These are phyloP conservation scores for Podila clonocystis DNA, from an alignment of 192 early-diverging fungal genomes.

Conservation along the genomic window DNA sequence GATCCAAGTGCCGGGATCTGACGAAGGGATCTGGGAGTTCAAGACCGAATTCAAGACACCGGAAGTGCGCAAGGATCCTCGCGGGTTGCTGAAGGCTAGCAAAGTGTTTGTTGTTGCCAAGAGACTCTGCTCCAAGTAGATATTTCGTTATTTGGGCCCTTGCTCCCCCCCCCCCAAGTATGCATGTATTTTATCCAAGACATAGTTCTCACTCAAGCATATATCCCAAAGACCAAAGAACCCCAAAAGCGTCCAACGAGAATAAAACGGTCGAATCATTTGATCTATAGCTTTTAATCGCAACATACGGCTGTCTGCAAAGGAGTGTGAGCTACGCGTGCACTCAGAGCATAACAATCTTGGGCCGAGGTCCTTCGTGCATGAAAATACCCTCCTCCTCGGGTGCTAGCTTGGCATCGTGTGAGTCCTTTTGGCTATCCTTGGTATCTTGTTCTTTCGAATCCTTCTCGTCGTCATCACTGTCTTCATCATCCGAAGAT, in stretches of 20 bases:
- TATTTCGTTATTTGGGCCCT: neutral
- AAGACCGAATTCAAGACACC: slow-evolving; percentile 53
- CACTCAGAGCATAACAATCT: slow-evolving; percentile 31
- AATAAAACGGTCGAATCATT: no score
- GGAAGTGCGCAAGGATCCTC: slow-evolving; percentile 57
- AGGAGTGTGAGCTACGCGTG: no score
- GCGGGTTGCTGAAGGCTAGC: slow-evolving; percentile 49
- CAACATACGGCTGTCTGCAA: no score
- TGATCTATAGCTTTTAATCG: no score
- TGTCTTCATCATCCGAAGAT: slow-evolving; percentile 15
- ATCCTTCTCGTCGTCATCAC: slow-evolving; percentile 10
- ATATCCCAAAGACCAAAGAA: no score
- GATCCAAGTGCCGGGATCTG: slow-evolving; percentile 22
- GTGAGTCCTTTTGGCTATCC: neutral
- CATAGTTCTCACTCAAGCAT: no score
- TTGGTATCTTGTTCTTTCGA: neutral
- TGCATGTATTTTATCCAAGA: no score
- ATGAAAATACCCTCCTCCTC: slow-evolving; percentile 35
- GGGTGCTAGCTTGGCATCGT: neutral
- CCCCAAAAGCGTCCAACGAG: no score
- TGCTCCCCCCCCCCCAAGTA: no score
- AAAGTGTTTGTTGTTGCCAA: slow-evolving; percentile 46
- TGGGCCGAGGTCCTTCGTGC: slow-evolving; percentile 37
- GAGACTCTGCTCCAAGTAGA: slow-evolving; percentile 20
- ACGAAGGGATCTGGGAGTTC: slow-evolving; percentile 58